Evolutionary conservation across 2,329 filamentous ascomycete species (phyloP).

Genomic region (Bipolaris gigantea): DNA sequence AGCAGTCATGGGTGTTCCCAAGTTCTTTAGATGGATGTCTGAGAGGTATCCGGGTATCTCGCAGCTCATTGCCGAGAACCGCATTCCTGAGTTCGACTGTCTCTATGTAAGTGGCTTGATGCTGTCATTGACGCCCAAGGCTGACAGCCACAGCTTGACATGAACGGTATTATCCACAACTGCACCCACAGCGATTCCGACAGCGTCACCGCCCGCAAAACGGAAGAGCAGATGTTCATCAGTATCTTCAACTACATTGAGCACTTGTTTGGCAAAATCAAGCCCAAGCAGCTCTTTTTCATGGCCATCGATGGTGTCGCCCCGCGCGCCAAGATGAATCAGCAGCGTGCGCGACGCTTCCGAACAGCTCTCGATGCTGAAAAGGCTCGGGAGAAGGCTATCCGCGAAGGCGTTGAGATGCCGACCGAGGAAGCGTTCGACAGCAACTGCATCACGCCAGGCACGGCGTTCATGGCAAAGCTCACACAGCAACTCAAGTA

Average conservation of each 20-base stretch:
- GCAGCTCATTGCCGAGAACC: conserved; percentile 96
- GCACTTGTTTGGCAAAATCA: conserved; percentile 97
- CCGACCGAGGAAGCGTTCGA: conserved; percentile 96
- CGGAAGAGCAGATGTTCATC: conserved; percentile 99
- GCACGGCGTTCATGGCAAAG: conserved; percentile 97
- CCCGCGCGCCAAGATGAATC: conserved; percentile 98
- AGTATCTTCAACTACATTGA: conserved; percentile 99
- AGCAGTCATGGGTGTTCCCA: conserved; percentile 69
- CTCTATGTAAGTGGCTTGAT: conserved; percentile 68
- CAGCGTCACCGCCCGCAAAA: conserved; percentile 87
- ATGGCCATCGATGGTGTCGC: conserved; percentile 99
- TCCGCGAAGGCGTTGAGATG: conserved; percentile 85
- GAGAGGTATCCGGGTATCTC: conserved; percentile 99
- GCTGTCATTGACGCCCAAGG: conserved; percentile 3
- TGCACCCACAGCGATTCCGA: conserved; percentile 97
- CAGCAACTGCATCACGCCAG: conserved; percentile 98
- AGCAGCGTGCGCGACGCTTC: conserved; percentile 93
- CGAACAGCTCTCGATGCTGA: conserved; percentile 91
- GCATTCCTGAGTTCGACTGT: conserved; percentile 98
- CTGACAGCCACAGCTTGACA: conserved; percentile 66
- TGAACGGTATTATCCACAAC: conserved; percentile 99
- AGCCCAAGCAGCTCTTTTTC: conserved; percentile 97
- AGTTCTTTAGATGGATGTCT: conserved; percentile 98
- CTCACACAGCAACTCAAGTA: conserved; percentile 93
- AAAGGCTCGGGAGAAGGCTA: conserved; percentile 86